Conservation (phyloP, 2,329 filamentous ascomycete species). For the Pseudovirgaria hyperparasitica region DNA sequence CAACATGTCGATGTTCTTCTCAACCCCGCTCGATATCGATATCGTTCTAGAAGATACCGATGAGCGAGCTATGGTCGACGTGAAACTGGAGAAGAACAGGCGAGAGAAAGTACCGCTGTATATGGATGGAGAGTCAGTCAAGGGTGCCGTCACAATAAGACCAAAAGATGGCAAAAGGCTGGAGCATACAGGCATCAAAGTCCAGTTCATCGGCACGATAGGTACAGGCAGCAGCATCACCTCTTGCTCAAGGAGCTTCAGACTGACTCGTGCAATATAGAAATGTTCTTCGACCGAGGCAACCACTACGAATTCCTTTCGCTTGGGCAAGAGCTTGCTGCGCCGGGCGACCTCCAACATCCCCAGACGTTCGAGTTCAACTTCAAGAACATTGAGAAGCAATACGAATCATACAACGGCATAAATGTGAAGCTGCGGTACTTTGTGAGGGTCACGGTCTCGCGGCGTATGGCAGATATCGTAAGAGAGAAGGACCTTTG, state of each 20-base stretch:
- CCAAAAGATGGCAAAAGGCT: slow-evolving; percentile 97
- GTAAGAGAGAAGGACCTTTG: slow-evolving; percentile 98
- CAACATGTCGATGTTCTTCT: slow-evolving; percentile 84
- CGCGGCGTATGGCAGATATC: slow-evolving; percentile 92
- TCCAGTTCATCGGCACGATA: slow-evolving; percentile 98
- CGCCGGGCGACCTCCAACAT: slow-evolving; percentile 94
- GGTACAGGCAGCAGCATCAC: slow-evolving; percentile 35
- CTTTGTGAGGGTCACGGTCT: slow-evolving; percentile 94
- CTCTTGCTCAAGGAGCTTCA: neutral
- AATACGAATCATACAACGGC: slow-evolving; percentile 98
- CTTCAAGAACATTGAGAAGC: slow-evolving; percentile 99
- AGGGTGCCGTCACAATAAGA: slow-evolving; percentile 85
- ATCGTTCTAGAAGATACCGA: slow-evolving; percentile 93
- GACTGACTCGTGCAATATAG: slow-evolving; percentile 36
- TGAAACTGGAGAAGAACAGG: slow-evolving; percentile 96
- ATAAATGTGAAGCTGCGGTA: slow-evolving; percentile 99
- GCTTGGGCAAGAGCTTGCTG: slow-evolving; percentile 89
- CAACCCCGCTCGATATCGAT: slow-evolving; percentile 96
- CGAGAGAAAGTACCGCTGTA: slow-evolving; percentile 94
- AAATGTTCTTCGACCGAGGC: slow-evolving; percentile 99
- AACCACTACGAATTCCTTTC: slow-evolving; percentile 99
- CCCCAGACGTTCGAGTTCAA: slow-evolving; percentile 98
- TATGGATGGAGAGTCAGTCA: slow-evolving; percentile 96
- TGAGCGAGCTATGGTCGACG: slow-evolving; percentile 87
- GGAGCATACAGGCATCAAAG: slow-evolving; percentile 98